Percentiles rank a stretch among this genome's conserved stretches.
Conservation (phyloP, 768 basidiomycete species). For the Trametes sanguinea region DNA sequence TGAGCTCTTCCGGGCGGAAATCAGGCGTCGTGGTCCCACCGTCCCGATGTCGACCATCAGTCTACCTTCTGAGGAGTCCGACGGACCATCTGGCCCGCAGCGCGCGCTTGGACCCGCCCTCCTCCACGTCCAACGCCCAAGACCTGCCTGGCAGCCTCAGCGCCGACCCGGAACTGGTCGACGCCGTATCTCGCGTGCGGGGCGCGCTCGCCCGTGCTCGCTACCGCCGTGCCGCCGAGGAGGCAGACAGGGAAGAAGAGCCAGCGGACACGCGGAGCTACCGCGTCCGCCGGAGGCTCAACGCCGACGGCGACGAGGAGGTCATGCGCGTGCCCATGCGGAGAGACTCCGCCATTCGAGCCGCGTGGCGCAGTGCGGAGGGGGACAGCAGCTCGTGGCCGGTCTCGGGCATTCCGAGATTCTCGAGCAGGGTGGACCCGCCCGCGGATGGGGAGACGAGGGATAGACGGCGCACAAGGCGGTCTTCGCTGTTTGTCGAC, state of each 20-base stretch:
- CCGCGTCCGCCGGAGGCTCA: slow-evolving; percentile 21
- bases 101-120: slow-evolving; percentile 2
- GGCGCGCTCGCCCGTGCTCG: neutral
- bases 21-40: neutral
- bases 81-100: neutral
- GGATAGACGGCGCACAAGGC: neutral
- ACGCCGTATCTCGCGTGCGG: slow-evolving; percentile 2
- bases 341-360: neutral
- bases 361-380: neutral
- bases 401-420: neutral
- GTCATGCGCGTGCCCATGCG: neutral
- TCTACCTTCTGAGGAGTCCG: neutral
- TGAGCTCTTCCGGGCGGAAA: neutral
- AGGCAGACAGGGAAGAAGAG: slow-evolving; percentile 1
- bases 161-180: neutral
- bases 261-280: slow-evolving; percentile 11
- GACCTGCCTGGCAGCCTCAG: neutral
- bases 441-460: neutral
- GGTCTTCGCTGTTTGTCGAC: neutral
- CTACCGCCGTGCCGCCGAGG: neutral
- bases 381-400: neutral
- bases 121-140: neutral
- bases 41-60: neutral
- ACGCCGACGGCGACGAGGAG: slow-evolving; percentile 24
- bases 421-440: too few species aligned